These are phyloP conservation scores for Geotrichum reessii DNA, from an alignment of 1,139 yeast species.

Conservation along the genomic window DNA sequence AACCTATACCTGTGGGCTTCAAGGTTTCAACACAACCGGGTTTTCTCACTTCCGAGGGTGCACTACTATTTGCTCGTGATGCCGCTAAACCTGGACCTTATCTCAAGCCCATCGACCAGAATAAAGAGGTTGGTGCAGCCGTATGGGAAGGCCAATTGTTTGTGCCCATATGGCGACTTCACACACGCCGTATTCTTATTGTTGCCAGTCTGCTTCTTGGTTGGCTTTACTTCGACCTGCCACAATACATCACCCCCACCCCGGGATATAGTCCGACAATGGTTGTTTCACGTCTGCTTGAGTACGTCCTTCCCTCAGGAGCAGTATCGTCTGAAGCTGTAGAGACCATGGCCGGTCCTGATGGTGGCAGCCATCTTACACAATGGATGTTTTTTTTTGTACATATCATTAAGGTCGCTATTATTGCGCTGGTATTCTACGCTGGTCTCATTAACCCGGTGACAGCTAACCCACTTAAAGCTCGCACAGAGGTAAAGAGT, in stretches of 20 bases:
- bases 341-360: constrained; percentile 21
- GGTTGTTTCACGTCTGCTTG: constrained; percentile 41
- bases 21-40: constrained; percentile 75
- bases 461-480: constrained; percentile 43
- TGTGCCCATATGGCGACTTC: constrained; percentile 70
- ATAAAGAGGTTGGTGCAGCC: constrained; percentile 44
- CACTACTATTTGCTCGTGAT: constrained; percentile 58
- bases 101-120: constrained; percentile 40
- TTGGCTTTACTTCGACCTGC: constrained; percentile 92
- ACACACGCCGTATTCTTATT: constrained; percentile 45
- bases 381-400: constrained; percentile 65
- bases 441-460: constrained; percentile 76
- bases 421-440: constrained; percentile 56
- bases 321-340: background rate
- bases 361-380: constrained; percentile 44
- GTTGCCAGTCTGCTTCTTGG: constrained; percentile 45
- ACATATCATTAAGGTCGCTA: constrained; percentile 57
- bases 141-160: constrained; percentile 90
- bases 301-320: constrained; percentile 28
- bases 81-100: constrained; percentile 45
- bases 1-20: constrained; percentile 59
- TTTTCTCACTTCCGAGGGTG: constrained; percentile 75
- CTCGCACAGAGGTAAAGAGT: constrained; percentile 21
- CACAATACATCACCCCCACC: constrained; percentile 82
- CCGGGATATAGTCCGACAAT: constrained; percentile 86